Evolutionary conservation across 2,329 filamentous ascomycete species (phyloP).

Genomic region (Seiridium cupressi): DNA sequence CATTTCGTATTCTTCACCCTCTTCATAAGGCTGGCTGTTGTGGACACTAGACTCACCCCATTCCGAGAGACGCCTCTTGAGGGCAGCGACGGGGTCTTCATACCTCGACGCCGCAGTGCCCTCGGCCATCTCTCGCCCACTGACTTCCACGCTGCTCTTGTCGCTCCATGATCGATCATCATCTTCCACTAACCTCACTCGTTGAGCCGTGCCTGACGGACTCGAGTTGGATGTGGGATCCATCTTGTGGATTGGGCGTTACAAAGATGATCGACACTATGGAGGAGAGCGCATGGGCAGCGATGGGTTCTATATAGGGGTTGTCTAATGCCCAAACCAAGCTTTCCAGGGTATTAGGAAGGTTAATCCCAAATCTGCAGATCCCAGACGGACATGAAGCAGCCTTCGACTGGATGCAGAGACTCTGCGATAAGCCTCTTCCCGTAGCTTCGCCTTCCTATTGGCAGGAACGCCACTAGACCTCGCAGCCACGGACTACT

Average conservation of each 20-base stretch:
- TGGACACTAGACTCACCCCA: slow-evolving; percentile 39
- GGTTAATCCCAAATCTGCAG: slow-evolving; percentile 10
- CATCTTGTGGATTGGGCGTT: slow-evolving; percentile 22
- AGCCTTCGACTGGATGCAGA: background rate
- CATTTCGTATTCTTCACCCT: slow-evolving; percentile 53
- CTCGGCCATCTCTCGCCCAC: slow-evolving; percentile 24
- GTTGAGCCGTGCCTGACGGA: slow-evolving; percentile 30
- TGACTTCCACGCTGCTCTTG: slow-evolving; percentile 26
- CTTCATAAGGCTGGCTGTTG: slow-evolving; percentile 34
- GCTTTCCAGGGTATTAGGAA: background rate
- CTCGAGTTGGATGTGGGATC: slow-evolving; percentile 24
- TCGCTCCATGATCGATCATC: slow-evolving; percentile 23
- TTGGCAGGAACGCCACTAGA: background rate
- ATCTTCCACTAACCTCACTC: slow-evolving; percentile 19
- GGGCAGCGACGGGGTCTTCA: slow-evolving; percentile 25
- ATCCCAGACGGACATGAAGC: slow-evolving; percentile 20
- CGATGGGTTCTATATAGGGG: slow-evolving; percentile 16
- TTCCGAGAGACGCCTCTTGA: slow-evolving; percentile 36
- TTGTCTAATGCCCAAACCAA: slow-evolving; percentile 12
- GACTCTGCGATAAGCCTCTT: slow-evolving; percentile 5
- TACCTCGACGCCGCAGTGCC: slow-evolving; percentile 12
- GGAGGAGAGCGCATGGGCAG: slow-evolving; percentile 12
- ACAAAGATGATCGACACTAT: slow-evolving; percentile 14
- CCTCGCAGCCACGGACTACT: background rate
- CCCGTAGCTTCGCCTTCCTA: background rate